These are phyloP conservation scores for Neoscytalidium dimidiatum DNA, from an alignment of 2,329 filamentous ascomycete species.

Conservation along the genomic window DNA sequence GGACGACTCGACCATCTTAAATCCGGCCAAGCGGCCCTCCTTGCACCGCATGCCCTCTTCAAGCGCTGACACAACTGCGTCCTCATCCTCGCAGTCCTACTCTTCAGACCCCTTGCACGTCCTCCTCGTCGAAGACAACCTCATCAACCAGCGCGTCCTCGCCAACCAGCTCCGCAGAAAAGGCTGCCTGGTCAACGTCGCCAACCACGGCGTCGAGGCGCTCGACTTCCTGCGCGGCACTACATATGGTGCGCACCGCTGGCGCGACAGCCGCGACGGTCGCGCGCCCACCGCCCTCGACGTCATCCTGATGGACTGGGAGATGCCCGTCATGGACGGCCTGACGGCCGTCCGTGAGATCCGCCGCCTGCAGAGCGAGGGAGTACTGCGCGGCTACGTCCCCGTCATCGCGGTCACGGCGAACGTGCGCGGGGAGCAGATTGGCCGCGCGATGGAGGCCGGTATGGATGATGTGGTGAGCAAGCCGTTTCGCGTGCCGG, in stretches of 20 bases:
- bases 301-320: slow-evolving; percentile 40
- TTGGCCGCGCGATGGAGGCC: slow-evolving; percentile 34
- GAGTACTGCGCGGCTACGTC: slow-evolving; percentile 26
- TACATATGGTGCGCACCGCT: not conserved
- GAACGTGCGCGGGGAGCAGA: slow-evolving; percentile 39
- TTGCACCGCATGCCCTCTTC: not conserved
- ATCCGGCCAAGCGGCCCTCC: not conserved
- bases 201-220: slow-evolving; percentile 35
- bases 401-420: slow-evolving; percentile 42
- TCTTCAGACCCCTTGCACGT: slow-evolving; percentile 23
- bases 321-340: slow-evolving; percentile 44
- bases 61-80: too few relatives aligned
- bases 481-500: slow-evolving; percentile 64
- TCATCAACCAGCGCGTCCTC: slow-evolving; percentile 39
- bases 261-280: not conserved
- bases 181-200: slow-evolving; percentile 33
- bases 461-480: slow-evolving; percentile 69
- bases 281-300: slow-evolving; percentile 23
- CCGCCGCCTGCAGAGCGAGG: slow-evolving; percentile 32
- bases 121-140: slow-evolving; percentile 40
- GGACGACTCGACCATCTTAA: not conserved
- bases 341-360: slow-evolving; percentile 36
- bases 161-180: slow-evolving; percentile 34
- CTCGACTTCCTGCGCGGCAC: slow-evolving; percentile 31
- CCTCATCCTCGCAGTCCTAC: not conserved